These are phyloP conservation scores for Erythrophleum fordii DNA, from an alignment of 306 rosid species.

Conservation along the genomic window DNA sequence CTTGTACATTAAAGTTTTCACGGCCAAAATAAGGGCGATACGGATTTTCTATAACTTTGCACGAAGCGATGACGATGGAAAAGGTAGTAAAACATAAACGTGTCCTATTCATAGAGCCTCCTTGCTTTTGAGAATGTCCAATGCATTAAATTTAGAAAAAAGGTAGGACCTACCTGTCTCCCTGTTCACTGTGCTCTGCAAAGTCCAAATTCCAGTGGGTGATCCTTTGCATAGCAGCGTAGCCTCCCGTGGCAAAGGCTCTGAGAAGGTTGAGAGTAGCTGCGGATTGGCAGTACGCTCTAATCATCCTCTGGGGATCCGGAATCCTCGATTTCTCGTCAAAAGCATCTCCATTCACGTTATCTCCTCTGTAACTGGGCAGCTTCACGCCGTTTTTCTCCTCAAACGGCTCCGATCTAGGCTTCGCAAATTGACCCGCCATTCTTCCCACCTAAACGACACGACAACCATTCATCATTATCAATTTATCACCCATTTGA, in stretches of 20 bases:
- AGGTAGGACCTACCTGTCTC: slow-evolving; percentile 57
- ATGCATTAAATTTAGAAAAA: background rate
- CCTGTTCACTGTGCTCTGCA: slow-evolving; percentile 81
- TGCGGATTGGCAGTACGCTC: slow-evolving; percentile 80
- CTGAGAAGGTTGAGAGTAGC: slow-evolving; percentile 83
- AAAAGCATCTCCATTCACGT: slow-evolving; percentile 77
- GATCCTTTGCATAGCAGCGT: slow-evolving; percentile 86
- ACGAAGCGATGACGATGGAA: too few relatives aligned
- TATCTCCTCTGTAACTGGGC: slow-evolving; percentile 88
- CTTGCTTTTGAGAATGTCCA: too few relatives aligned
- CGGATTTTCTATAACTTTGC: too few relatives aligned
- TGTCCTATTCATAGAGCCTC: background rate
- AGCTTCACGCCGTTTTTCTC: slow-evolving; percentile 80
- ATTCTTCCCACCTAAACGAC: slow-evolving; percentile 71
- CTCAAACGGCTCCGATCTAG: slow-evolving; percentile 74
- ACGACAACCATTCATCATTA: background rate
- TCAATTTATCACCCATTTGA: background rate
- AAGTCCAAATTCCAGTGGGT: slow-evolving; percentile 88
- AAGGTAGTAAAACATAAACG: background rate
- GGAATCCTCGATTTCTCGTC: slow-evolving; percentile 67
- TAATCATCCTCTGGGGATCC: slow-evolving; percentile 78
- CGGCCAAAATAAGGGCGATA: too few relatives aligned
- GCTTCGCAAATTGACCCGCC: slow-evolving; percentile 93
- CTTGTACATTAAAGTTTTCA: too few relatives aligned
- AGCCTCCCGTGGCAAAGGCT: slow-evolving; percentile 83